A percentile compares a stretch with the other conserved stretches of the same genome.
Conservation (phyloP, 2,329 filamentous ascomycete genomes). For the Colletotrichum navitas region DNA sequence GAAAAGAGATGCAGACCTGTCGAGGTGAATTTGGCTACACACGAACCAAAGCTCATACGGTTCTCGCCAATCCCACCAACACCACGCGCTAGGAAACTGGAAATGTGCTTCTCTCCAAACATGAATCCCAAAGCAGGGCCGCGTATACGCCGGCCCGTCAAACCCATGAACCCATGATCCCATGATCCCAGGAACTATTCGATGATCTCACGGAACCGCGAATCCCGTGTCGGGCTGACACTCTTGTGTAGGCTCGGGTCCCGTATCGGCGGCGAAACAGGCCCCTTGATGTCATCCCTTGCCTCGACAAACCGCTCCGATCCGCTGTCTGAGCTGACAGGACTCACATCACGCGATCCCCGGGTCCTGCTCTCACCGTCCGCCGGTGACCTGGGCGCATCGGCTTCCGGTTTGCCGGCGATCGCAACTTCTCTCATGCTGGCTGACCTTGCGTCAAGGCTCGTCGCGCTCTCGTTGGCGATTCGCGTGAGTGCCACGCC, state of each 20-base stretch:
- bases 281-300: constrained; percentile 45
- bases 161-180: background rate
- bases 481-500: constrained; percentile 59
- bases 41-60: background rate
- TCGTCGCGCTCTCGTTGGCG: constrained; percentile 60
- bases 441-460: constrained; percentile 55
- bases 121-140: too few species aligned
- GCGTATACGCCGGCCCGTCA: background rate
- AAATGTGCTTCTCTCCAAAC: background rate
- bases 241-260: constrained; percentile 53
- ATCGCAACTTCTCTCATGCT: constrained; percentile 63
- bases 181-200: constrained; percentile 38
- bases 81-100: background rate
- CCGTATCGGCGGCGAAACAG: constrained; percentile 54
- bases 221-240: constrained; percentile 67
- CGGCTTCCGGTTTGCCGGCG: constrained; percentile 52
- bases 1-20: background rate
- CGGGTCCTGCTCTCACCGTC: constrained; percentile 40
- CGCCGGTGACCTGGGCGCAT: constrained; percentile 33
- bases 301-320: constrained; percentile 61
- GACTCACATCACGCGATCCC: constrained; percentile 55
- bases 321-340: constrained; percentile 48
- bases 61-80: background rate
- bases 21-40: background rate
- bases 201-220: constrained; percentile 71